Evolutionary conservation across 1,284 basidiomycete species (phyloP).

Genomic region (Xerocomus amazonicus): DNA sequence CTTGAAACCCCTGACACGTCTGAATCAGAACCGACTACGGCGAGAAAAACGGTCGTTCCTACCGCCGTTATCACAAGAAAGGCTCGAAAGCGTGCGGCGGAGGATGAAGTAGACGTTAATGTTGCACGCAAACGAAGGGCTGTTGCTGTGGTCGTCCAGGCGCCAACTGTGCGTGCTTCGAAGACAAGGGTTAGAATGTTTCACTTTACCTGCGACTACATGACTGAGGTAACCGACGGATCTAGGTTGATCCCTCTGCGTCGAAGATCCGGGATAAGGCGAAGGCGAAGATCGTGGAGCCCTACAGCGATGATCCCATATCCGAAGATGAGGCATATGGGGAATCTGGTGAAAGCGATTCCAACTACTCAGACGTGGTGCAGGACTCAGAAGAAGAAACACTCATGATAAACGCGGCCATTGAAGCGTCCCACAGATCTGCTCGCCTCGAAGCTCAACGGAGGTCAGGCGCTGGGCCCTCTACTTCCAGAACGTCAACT

Average conservation of each 20-base stretch:
- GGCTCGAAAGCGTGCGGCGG: constrained; percentile 33
- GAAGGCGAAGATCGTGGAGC: constrained; percentile 29
- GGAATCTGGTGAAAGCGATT: constrained; percentile 56
- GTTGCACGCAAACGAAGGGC: constrained; percentile 43
- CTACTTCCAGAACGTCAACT: constrained; percentile 34
- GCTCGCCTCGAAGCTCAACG: constrained; percentile 36
- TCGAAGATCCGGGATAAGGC: constrained; percentile 41
- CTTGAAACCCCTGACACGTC: constrained; percentile 43
- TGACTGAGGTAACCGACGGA: constrained; percentile 12
- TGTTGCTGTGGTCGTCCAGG: constrained; percentile 45
- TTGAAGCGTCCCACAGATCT: constrained; percentile 50
- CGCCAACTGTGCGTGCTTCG: constrained; percentile 31
- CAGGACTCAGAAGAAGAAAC: constrained; percentile 41
- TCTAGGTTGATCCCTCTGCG: constrained; percentile 13
- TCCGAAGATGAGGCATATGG: constrained; percentile 40
- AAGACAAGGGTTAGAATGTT: constrained; percentile 38
- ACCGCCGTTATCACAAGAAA: constrained; percentile 11
- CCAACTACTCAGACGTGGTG: constrained; percentile 42
- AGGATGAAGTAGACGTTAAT: constrained; percentile 26
- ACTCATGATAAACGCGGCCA: constrained; percentile 54
- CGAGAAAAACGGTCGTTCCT: constrained; percentile 7
- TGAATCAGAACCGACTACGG: constrained; percentile 28
- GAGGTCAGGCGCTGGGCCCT: constrained; percentile 42
- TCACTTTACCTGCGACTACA: background rate
- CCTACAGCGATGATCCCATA: constrained; percentile 28